Conservation (phyloP, 2,329 filamentous ascomycete genomes). For the Colletotrichum graminicola region DNA sequence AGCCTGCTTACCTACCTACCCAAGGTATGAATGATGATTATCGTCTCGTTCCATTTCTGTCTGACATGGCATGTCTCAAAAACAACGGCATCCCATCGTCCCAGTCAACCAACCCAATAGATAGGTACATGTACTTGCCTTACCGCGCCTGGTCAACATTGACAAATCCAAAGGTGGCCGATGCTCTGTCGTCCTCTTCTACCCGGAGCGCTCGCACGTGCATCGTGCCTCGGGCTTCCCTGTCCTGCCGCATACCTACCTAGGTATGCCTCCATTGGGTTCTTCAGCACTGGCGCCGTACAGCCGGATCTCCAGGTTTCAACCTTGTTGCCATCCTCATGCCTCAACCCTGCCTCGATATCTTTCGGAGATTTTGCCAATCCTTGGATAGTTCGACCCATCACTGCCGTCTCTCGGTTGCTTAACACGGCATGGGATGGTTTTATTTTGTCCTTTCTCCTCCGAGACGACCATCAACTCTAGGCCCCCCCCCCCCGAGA, state of each 20-base stretch:
- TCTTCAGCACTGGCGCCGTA: not conserved
- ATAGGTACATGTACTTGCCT: no score
- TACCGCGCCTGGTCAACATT: not conserved
- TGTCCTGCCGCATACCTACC: not conserved
- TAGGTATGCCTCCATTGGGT: not conserved
- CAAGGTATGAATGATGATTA: no score
- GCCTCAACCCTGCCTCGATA: constrained; percentile 5
- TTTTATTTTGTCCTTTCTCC: not conserved
- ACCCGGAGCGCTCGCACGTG: not conserved
- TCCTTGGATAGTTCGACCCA: constrained; percentile 20
- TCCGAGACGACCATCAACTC: not conserved
- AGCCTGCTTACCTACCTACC: no score
- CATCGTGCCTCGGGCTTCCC: constrained; percentile 9
- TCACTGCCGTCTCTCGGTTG: not conserved
- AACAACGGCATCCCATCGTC: not conserved
- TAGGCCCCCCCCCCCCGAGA: not conserved
- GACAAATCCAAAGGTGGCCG: not conserved
- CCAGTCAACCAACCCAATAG: not conserved
- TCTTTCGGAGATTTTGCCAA: constrained; percentile 27
- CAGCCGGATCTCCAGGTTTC: not conserved
- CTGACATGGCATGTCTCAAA: not conserved
- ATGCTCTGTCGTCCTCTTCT: not conserved
- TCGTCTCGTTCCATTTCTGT: not conserved
- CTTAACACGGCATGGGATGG: not conserved
- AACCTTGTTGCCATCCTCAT: constrained; percentile 1